Evolutionary conservation across 2,329 filamentous ascomycete genomes (phyloP).

Genomic region (Pseudogymnoascus sp.): DNA sequence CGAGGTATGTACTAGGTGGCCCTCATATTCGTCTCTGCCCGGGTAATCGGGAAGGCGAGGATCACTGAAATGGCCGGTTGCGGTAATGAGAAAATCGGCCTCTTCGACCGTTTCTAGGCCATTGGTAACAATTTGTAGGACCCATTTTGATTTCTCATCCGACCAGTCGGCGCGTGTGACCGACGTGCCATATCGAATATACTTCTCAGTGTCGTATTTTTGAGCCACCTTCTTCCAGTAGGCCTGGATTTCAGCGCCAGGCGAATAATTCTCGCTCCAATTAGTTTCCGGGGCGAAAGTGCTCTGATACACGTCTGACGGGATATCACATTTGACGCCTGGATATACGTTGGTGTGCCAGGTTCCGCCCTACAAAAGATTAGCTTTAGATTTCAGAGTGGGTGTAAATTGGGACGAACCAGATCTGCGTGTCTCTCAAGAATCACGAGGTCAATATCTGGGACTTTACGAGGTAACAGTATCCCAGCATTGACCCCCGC

Average conservation of each 20-base stretch:
- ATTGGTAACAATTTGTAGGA: constrained; percentile 26
- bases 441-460: constrained; percentile 55
- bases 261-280: constrained; percentile 60
- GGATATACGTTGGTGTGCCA: constrained; percentile 52
- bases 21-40: constrained; percentile 42
- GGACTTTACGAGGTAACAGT: constrained; percentile 59
- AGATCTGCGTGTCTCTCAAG: constrained; percentile 62
- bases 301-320: constrained; percentile 61
- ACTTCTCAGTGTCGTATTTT: constrained; percentile 56
- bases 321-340: constrained; percentile 61
- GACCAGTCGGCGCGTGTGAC: constrained; percentile 26
- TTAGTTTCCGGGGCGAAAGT: constrained; percentile 58
- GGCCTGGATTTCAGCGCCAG: constrained; percentile 56
- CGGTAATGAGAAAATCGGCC: constrained; percentile 39
- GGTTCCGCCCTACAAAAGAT: constrained; percentile 37
- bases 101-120: constrained; percentile 30
- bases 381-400: neutral
- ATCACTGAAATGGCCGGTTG: constrained; percentile 28
- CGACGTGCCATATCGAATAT: constrained; percentile 39
- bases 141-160: constrained; percentile 26
- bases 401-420: constrained; percentile 35
- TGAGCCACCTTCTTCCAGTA: constrained; percentile 57
- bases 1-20: constrained; percentile 49
- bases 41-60: constrained; percentile 11
- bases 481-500: constrained; percentile 55